Base-by-base conservation (phyloP, 176 grass and related monocot species). In the Oryza officinalis region DNA sequence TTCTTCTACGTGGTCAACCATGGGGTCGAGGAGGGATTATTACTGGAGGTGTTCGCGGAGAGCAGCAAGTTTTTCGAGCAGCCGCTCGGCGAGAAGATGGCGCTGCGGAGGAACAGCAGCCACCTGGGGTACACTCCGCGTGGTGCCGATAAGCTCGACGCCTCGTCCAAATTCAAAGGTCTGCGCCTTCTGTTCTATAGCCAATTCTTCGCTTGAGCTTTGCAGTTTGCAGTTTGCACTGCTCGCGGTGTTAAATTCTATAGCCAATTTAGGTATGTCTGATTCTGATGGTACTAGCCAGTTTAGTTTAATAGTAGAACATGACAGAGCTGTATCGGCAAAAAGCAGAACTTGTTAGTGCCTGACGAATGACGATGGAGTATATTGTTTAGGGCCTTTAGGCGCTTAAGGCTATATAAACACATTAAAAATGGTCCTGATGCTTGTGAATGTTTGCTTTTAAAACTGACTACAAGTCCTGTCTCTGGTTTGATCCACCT, bases 1-100 rank as follows among this genome's bases (percentile, higher is more conserved):
- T 98, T 98, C 85, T 95, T 98, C 82, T 98, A 98, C 77, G 83
- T 94, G 23, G 72, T 87, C 71, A 93, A 92, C 88, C 91, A 95
- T 63, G 92, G 92, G 40, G 79, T 95, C 72, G 87, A 82, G 30
- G 74, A 27, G 15, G 27, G 17, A n/a, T n/a, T n/a, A 20, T 43
- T 87, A 28, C 26, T 90, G 64, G 66, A 66, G 27, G 35, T 98
- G 71, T 87, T 98, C 63, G 69, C 18, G 66, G 87, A 95, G 87
- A 95, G 91, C 91, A 88, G 81, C 73, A 73, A 66, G 63, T 92
- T 93, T 69, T 98, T 95, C 75, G 63, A 73, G 27, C 71, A 87
- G 77, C 90, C 91, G 13, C 50, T 92, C 63, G 86, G 79, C 49
- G 85, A 91, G 82, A 98, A 95, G 87, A 93, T 98, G 92, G 66